Percentiles rank a stretch among this genome's conserved stretches.
These are phyloP conservation scores for Peribolospora kevripleyi DNA, from an alignment of 768 basidiomycete genomes.

Conservation along the genomic window DNA sequence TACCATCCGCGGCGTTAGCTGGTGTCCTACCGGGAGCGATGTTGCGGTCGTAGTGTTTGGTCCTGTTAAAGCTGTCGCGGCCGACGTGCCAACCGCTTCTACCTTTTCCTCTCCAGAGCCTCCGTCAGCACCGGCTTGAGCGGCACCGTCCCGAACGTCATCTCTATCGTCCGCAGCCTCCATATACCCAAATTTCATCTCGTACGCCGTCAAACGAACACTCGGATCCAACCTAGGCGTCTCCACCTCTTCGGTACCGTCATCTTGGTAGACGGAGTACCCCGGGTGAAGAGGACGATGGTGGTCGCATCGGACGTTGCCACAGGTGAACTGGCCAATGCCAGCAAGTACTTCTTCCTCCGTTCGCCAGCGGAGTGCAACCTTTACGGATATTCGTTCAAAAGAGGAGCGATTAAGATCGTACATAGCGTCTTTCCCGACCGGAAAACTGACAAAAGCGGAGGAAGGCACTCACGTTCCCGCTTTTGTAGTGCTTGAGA, in stretches of 20 bases:
- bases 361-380: constrained; percentile 81
- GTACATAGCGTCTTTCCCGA: too few species aligned
- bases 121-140: too few species aligned
- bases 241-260: not conserved
- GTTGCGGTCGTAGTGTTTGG: too few species aligned
- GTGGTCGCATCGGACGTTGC: constrained; percentile 55
- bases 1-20: too few species aligned
- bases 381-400: constrained; percentile 24
- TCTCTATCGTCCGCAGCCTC: constrained; percentile 36
- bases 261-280: not conserved
- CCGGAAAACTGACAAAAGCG: not conserved
- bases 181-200: constrained; percentile 68
- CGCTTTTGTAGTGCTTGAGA: constrained; percentile 84
- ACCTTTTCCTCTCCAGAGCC: too few species aligned
- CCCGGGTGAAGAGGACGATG: constrained; percentile 24
- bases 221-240: constrained; percentile 1
- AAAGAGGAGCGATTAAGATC: not conserved
- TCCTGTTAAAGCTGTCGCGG: too few species aligned
- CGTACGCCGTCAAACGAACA: constrained; percentile 37
- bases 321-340: constrained; percentile 68
- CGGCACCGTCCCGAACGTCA: too few species aligned
- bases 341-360: constrained; percentile 70
- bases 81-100: too few species aligned
- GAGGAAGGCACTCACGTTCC: constrained; percentile 36
- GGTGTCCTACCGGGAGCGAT: too few species aligned